phyloP scores from a whole-genome alignment of 83 land plant genomes.

The Isoetes engelmannii region DNA sequence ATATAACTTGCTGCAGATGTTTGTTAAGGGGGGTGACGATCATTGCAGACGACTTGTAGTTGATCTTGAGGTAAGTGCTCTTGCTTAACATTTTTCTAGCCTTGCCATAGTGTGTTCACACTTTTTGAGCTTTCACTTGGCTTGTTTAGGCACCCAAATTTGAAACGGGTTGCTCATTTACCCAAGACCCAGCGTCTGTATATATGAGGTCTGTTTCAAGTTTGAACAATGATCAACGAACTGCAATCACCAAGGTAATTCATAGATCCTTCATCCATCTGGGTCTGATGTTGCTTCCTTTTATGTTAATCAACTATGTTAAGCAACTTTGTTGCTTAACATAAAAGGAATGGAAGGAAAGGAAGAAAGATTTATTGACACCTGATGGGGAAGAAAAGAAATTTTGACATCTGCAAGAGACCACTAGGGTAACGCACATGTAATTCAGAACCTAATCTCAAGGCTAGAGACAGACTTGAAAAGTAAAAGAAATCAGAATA shows the following conservation, averaged over 20 bases:
- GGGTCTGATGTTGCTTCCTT: too few species aligned
- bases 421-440: too few species aligned
- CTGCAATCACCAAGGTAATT: constrained; percentile 61
- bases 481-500: too few species aligned
- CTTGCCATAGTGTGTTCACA: not conserved
- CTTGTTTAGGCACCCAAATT: constrained; percentile 64
- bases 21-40: constrained; percentile 37
- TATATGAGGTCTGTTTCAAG: constrained; percentile 55
- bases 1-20: constrained; percentile 62
- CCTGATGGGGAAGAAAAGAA: too few species aligned
- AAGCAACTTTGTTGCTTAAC: too few species aligned
- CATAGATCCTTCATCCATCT: too few species aligned
- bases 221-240: constrained; percentile 71
- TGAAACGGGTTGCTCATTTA: constrained; percentile 54
- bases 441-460: too few species aligned
- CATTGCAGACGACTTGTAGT: constrained; percentile 67
- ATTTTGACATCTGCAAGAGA: too few species aligned
- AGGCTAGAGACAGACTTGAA: too few species aligned
- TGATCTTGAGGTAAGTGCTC: constrained; percentile 58
- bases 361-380: too few species aligned
- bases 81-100: not conserved
- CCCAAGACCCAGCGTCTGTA: constrained; percentile 77
- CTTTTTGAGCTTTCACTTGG: not conserved
- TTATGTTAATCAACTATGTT: too few species aligned
- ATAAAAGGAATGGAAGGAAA: too few species aligned